phyloP scores from a whole-genome alignment of 768 basidiomycete genomes.

The Termitomyces sp. region DNA sequence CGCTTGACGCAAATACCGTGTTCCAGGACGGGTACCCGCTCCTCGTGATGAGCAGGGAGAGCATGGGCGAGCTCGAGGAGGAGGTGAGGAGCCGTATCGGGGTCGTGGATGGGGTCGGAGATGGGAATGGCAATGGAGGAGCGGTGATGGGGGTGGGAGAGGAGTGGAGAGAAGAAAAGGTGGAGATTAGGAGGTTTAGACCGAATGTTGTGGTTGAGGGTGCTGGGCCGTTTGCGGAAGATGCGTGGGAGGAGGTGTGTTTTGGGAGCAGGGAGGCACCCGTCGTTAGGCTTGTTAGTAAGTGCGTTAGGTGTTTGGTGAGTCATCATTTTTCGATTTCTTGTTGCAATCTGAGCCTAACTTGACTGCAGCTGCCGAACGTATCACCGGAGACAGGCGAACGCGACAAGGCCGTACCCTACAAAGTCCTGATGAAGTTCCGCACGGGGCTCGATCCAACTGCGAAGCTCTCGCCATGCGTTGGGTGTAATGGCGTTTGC shows the following conservation, averaged over 20 bases:
- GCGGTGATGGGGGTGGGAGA: conserved; percentile 9
- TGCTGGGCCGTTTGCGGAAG: conserved; percentile 68
- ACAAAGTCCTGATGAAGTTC: conserved; percentile 72
- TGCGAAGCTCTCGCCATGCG: conserved; percentile 49
- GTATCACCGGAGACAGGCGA: conserved; percentile 61
- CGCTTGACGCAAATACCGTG: conserved; percentile 48
- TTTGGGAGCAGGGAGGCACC: conserved; percentile 43
- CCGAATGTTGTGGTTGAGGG: conserved; percentile 74
- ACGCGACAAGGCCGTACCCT: conserved; percentile 71
- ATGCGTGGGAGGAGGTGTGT: conserved; percentile 58
- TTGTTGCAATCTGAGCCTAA: too few species aligned
- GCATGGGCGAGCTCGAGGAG: conserved; percentile 46
- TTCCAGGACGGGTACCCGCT: conserved; percentile 76
- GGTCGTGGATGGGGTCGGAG: conserved; percentile 1
- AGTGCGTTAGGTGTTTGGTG: conserved; percentile 72
- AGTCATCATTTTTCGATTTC: conserved; percentile 20
- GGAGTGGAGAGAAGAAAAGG: conserved; percentile 10
- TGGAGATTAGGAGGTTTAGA: conserved; percentile 40
- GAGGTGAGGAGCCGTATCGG: conserved; percentile 44
- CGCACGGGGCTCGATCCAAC: conserved; percentile 54
- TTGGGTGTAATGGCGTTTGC: conserved; percentile 65
- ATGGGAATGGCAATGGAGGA: not conserved
- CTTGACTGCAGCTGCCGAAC: conserved; percentile 83
- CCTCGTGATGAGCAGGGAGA: conserved; percentile 65
- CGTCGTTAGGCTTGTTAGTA: conserved; percentile 56